Base-by-base conservation (phyloP, 306 rosid genomes). In the Prosopis cineraria region DNA sequence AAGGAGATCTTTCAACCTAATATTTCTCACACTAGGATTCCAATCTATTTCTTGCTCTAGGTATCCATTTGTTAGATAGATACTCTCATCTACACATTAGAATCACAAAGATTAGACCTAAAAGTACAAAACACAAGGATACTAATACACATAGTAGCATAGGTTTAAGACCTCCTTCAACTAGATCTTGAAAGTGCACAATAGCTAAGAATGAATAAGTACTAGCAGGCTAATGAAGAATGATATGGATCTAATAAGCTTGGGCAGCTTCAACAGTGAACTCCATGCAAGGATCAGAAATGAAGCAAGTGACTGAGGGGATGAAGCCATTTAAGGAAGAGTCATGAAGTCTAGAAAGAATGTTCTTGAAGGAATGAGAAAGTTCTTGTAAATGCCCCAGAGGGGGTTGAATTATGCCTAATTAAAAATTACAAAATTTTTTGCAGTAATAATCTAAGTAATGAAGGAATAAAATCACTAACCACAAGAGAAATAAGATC, bases 221-320 rank as follows among this genome's bases (percentile, higher is more conserved):
- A 14, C 52, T 45, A 3, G 52, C n/a, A 45, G 19, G 52, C n/a
- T n/a, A 45, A 45, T 14, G n/a, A 4, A 45, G 7, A 45, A 45
- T 1, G 16, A 45, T 45, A n/a, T 6, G 52, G 7, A 45, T 13
- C 52, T 56, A 25, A 74, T n/a, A 5, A 20, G 45, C 71, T 30
- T 43, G 29, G 17, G 79, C 72, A 31, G 62, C 79, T 19, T 45
- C 34, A 19, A 62, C 7, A 1, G 79, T 9, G 13, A 75, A 75
- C 33, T 2, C 5, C 79, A 80, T 67, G 22, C 3, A 1, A 3
- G 20, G 63, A 45, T 80, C 79, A 10, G 64, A 47, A 6, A 80
- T 22, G 4, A 80, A 13, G 43, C 79, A 74, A 3, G 70, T 65
- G 0, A 80, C 63, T 4, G 3, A 64, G 17, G 84, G 78, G 4